These are phyloP conservation scores for Simplicillium sp. DNA, from an alignment of 2,329 filamentous ascomycete genomes.

Conservation along the genomic window DNA sequence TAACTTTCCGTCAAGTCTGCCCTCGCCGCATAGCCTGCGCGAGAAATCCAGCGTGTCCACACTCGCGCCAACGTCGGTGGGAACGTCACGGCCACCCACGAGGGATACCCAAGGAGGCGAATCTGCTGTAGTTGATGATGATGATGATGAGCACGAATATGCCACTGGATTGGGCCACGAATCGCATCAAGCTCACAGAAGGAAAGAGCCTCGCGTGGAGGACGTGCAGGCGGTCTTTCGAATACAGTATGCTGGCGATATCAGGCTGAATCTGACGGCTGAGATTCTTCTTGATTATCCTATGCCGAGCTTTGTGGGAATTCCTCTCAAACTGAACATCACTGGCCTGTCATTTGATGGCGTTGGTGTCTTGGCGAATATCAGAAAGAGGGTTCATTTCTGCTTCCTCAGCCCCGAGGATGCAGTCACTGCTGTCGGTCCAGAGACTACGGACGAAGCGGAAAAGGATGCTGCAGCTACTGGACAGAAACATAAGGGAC, in stretches of 20 bases:
- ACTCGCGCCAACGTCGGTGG: slow-evolving; percentile 43
- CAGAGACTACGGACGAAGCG: slow-evolving; percentile 26
- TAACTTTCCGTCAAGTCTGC: slow-evolving; percentile 23
- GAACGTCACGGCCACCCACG: slow-evolving; percentile 47
- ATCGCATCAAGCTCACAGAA: slow-evolving; percentile 20
- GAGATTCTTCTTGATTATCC: slow-evolving; percentile 96
- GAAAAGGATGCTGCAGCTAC: slow-evolving; percentile 10
- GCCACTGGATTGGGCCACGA: slow-evolving; percentile 9
- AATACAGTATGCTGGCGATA: slow-evolving; percentile 79
- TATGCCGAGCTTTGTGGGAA: slow-evolving; percentile 95
- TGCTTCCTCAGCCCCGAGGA: slow-evolving; percentile 93
- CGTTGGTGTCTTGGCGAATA: slow-evolving; percentile 84
- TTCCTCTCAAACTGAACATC: slow-evolving; percentile 89
- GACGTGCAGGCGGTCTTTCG: slow-evolving; percentile 91
- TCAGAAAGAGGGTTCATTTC: slow-evolving; percentile 81
- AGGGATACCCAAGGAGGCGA: slow-evolving; percentile 33
- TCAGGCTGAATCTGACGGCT: slow-evolving; percentile 81
- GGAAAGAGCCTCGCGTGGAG: slow-evolving; percentile 67
- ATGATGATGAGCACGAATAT: slow-evolving; percentile 21
- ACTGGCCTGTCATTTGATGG: slow-evolving; percentile 94
- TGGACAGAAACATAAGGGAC: slow-evolving; percentile 17
- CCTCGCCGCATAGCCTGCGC: slow-evolving; percentile 34
- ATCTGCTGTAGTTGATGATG: slow-evolving; percentile 28
- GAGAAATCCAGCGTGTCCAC: slow-evolving; percentile 57
- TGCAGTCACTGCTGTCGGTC: slow-evolving; percentile 61